Evolutionary conservation across 78 protist species (phyloP).

Genomic region (Dictyostelium intermedium): DNA sequence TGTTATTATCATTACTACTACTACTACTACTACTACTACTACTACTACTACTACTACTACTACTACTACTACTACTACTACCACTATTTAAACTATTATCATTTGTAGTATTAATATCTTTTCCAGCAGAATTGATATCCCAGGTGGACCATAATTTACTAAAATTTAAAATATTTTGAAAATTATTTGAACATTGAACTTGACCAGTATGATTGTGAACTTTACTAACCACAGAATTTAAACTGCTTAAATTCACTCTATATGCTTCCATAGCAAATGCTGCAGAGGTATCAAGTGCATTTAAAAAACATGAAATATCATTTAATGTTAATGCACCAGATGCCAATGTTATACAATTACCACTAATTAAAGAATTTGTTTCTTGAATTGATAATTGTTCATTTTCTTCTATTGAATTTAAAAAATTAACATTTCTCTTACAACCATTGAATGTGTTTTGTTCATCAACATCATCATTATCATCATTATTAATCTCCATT

Average conservation of each 20-base stretch:
- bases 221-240: not conserved
- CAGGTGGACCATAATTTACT: conserved; percentile 6
- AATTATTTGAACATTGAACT: conserved; percentile 5
- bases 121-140: too few relatives aligned
- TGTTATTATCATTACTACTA: not conserved
- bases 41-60: too few relatives aligned
- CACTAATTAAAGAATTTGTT: not conserved
- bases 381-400: not conserved
- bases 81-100: too few relatives aligned
- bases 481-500: not conserved
- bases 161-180: not conserved
- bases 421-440: not conserved
- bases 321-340: not conserved
- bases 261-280: conserved; percentile 13
- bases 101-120: too few relatives aligned
- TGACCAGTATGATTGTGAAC: conserved; percentile 28
- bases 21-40: too few relatives aligned
- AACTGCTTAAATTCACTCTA: not conserved
- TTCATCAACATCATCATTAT: not conserved
- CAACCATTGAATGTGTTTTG: too few relatives aligned
- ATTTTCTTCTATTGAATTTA: not conserved
- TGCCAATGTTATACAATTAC: conserved; percentile 25
- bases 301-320: conserved; percentile 1
- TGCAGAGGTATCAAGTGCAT: not conserved
- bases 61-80: too few relatives aligned